A percentile compares a stretch with the other conserved stretches of the same genome.
Evolutionary conservation across 768 basidiomycete species (phyloP).

Genomic region (Trametes cinnabarina): DNA sequence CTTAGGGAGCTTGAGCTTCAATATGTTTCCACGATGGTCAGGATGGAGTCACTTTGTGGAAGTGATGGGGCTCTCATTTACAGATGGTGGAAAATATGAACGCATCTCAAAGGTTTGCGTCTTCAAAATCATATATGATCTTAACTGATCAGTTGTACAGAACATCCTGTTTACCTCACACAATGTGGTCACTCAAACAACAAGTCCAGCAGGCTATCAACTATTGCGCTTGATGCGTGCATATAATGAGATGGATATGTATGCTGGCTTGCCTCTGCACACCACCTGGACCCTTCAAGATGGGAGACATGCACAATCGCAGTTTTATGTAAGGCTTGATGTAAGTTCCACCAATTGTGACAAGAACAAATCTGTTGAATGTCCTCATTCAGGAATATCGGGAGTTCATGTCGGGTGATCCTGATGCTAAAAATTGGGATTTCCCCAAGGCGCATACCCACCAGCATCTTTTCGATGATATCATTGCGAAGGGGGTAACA

Average conservation of each 20-base stretch:
- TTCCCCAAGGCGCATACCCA: constrained; percentile 11
- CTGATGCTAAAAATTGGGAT: constrained; percentile 12
- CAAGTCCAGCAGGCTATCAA: background rate
- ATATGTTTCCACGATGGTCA: background rate
- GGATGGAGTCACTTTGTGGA: background rate
- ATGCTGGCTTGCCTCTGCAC: background rate
- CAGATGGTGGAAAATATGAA: background rate
- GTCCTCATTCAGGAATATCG: background rate
- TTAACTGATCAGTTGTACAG: background rate
- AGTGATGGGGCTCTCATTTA: background rate
- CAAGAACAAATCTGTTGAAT: background rate
- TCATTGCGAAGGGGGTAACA: constrained; percentile 11
- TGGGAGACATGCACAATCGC: background rate
- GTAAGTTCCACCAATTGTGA: background rate
- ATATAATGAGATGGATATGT: background rate
- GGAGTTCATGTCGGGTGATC: background rate
- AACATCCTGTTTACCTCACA: background rate
- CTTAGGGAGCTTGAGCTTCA: background rate
- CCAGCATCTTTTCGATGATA: constrained; percentile 9
- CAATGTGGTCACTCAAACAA: background rate
- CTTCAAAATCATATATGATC: background rate
- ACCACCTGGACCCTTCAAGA: background rate
- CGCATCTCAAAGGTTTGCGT: background rate
- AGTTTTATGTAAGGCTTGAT: background rate
- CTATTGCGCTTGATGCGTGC: background rate